Percentiles rank a stretch among this genome's conserved stretches.
Evolutionary conservation across 768 basidiomycete species (phyloP).

Genomic region (Phylloporus sp.): DNA sequence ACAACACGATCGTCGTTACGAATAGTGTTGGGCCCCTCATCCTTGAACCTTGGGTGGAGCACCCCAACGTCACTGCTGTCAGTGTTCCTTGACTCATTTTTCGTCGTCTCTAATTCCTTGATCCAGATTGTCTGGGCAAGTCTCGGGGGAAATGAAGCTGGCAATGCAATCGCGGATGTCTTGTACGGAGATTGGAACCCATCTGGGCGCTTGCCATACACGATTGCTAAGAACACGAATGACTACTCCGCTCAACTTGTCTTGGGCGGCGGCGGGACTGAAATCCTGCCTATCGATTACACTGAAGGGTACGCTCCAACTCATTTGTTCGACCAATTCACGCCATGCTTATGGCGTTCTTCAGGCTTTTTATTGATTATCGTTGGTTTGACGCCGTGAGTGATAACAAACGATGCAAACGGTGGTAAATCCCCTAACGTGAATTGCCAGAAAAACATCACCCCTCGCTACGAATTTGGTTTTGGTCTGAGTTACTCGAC

Average conservation of each 20-base stretch:
- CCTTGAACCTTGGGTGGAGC: constrained; percentile 65
- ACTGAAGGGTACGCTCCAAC: constrained; percentile 39
- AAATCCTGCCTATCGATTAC: constrained; percentile 52
- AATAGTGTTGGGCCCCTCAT: constrained; percentile 72
- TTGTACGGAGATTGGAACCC: constrained; percentile 77
- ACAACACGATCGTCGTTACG: constrained; percentile 75
- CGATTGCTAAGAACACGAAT: constrained; percentile 54
- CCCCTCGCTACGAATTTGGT: constrained; percentile 84
- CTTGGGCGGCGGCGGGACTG: constrained; percentile 20
- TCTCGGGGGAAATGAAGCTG: constrained; percentile 70
- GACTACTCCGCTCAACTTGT: constrained; percentile 49
- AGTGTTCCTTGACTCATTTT: constrained; percentile 34
- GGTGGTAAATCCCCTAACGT: background rate
- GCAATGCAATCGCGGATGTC: constrained; percentile 72
- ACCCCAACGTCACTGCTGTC: constrained; percentile 71
- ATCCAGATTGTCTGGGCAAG: constrained; percentile 44
- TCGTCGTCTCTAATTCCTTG: constrained; percentile 10
- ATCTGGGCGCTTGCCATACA: constrained; percentile 63
- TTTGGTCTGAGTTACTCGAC: constrained; percentile 84
- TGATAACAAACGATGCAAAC: constrained; percentile 8
- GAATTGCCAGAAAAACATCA: constrained; percentile 51
- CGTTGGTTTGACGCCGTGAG: constrained; percentile 64
- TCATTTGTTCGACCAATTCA: too few species aligned
- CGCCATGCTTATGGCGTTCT: background rate
- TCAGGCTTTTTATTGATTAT: constrained; percentile 63